These are phyloP conservation scores for Aspergillus awamori DNA, from an alignment of 2,329 filamentous ascomycete species.

Conservation along the genomic window DNA sequence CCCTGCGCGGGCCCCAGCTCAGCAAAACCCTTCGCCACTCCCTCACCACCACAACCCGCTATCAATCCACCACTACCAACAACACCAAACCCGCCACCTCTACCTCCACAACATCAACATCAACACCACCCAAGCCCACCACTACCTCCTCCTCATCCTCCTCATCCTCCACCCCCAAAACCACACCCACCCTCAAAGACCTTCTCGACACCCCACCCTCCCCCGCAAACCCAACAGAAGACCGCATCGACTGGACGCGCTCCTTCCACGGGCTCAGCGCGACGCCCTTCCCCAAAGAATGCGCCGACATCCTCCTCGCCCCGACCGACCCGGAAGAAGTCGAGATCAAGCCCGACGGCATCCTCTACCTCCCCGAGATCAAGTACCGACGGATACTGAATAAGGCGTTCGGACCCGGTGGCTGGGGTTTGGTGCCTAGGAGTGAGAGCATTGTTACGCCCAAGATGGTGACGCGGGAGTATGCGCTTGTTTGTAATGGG, in stretches of 20 bases:
- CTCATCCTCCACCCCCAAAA: background rate
- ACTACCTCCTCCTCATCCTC: background rate
- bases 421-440: conserved; percentile 89
- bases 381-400: conserved; percentile 94
- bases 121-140: background rate
- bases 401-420: conserved; percentile 87
- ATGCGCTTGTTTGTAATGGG: conserved; percentile 84
- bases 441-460: conserved; percentile 84
- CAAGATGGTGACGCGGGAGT: conserved; percentile 82
- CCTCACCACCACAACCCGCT: conserved; percentile 29
- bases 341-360: conserved; percentile 96
- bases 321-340: conserved; percentile 74
- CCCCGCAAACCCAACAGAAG: conserved; percentile 31
- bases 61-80: conserved; percentile 35
- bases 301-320: conserved; percentile 67
- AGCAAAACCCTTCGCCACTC: conserved; percentile 21
- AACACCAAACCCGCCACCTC: conserved; percentile 34
- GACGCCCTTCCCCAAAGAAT: conserved; percentile 70
- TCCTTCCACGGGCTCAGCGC: conserved; percentile 80
- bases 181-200: conserved; percentile 29
- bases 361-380: conserved; percentile 95
- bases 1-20: conserved; percentile 13
- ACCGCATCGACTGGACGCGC: conserved; percentile 75
- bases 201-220: conserved; percentile 40
- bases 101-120: background rate